These are phyloP conservation scores for Xanthoconium purpureum DNA, from an alignment of 768 basidiomycete species.

Conservation along the genomic window DNA sequence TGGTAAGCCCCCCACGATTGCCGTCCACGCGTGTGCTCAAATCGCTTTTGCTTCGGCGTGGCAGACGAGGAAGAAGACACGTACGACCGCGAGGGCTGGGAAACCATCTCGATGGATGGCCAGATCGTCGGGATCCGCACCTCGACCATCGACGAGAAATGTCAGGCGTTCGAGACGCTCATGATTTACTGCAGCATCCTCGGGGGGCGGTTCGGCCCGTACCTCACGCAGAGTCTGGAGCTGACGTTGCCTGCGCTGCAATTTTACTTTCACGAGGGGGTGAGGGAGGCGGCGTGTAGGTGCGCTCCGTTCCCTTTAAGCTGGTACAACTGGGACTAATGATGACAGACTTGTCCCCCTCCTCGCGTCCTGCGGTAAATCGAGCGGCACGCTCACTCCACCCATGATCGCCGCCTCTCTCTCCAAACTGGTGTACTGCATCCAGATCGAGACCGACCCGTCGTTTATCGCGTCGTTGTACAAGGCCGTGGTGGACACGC, in stretches of 20 bases:
- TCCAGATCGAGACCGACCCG: conserved; percentile 65
- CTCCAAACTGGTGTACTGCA: conserved; percentile 58
- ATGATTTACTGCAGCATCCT: conserved; percentile 76
- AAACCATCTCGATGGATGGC: conserved; percentile 74
- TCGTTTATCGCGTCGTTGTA: conserved; percentile 78
- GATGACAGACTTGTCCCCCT: conserved; percentile 62
- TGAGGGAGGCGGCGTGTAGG: conserved; percentile 74
- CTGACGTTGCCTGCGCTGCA: conserved; percentile 66
- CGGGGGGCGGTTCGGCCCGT: conserved; percentile 64
- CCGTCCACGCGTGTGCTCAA: too few relatives aligned
- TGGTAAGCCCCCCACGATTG: conserved; percentile 36
- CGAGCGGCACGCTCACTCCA: conserved; percentile 58
- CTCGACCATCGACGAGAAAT: conserved; percentile 81
- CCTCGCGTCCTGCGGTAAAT: conserved; percentile 65
- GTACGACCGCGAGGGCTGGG: conserved; percentile 72
- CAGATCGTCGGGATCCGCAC: conserved; percentile 76
- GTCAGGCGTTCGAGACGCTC: conserved; percentile 84
- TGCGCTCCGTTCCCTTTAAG: conserved; percentile 31
- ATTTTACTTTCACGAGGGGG: conserved; percentile 85
- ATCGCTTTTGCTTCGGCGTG: not conserved
- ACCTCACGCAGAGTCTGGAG: conserved; percentile 67
- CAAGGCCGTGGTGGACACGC: conserved; percentile 61
- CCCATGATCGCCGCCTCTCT: conserved; percentile 70
- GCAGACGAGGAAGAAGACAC: conserved; percentile 54
- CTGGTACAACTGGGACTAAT: too few relatives aligned